These are phyloP conservation scores for Suillus sp. DNA, from an alignment of 768 basidiomycete genomes.

Conservation along the genomic window DNA sequence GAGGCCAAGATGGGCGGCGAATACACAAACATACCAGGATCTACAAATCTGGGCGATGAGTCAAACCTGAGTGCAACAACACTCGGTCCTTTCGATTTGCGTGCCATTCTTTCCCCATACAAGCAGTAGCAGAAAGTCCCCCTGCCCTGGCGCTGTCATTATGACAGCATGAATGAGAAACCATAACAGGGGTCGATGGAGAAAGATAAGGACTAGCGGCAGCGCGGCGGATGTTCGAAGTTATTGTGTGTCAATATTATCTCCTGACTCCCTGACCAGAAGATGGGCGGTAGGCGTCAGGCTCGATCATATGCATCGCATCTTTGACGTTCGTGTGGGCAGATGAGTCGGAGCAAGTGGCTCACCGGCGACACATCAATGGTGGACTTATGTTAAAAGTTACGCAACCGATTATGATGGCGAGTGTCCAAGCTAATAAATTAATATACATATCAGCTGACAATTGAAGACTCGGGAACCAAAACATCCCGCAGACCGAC, in stretches of 20 bases:
- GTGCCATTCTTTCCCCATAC: not conserved
- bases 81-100: not conserved
- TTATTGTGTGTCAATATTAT: not conserved
- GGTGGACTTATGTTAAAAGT: too few species aligned
- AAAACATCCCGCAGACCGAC: not conserved
- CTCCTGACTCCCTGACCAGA: too few species aligned
- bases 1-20: not conserved
- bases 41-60: not conserved
- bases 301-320: too few species aligned
- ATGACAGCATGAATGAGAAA: not conserved
- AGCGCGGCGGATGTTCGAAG: not conserved
- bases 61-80: not conserved
- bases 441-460: not conserved
- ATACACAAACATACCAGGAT: not conserved
- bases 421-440: not conserved
- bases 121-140: not conserved
- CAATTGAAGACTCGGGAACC: not conserved
- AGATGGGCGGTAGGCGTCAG: too few species aligned
- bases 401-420: not conserved
- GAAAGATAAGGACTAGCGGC: not conserved
- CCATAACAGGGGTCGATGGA: not conserved
- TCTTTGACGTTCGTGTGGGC: too few species aligned
- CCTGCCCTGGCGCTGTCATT: not conserved
- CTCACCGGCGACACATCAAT: too few species aligned
- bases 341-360: too few species aligned